Evolutionary conservation across 2,329 filamentous ascomycete genomes (phyloP), one percentile per base, ranked within the genome.

Genomic region (Microsporum audouinii): DNA sequence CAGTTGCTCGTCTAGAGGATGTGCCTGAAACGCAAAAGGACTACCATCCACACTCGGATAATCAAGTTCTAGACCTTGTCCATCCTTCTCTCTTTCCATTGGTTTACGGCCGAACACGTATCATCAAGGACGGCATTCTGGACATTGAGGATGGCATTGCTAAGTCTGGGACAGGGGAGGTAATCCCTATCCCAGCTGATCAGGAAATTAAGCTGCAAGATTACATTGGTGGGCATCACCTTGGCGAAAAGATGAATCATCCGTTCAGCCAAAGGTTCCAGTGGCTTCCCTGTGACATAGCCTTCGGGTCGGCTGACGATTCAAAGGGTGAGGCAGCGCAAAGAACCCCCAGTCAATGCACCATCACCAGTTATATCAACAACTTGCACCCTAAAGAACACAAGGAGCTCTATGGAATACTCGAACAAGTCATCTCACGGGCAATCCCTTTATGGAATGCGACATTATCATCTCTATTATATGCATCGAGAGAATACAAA

Each of bases 31-130:
- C 72, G 0, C 57, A 75, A 38, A 82, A 82, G 66, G 85, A 88
- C 69, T 88, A 83, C 78, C 84, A 87, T 69, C 85, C 84, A 0
- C 75, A 78, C 1, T 83, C 80, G 0, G 73, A 83, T 36, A 70
- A 74, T 0, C 80, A 80, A 62, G 84, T 88, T 0, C 77, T 86
- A 0, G 80, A 88, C 67, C 72, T 88, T 0, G 80, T 88, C 1
- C 82, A 88, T 63, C 85, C 85, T 0, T 88, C 85, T 0, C 64
- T 74, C 3, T 75, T 70, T 58, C 71, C 73, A 0, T 59, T 75
- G 1, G 60, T 74, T 5, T 74, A 71, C 60, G 70, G 71, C 2
- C 61, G 60, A 3, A 70, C 64, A 12, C 64, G 63, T 1, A 63
- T 71, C 10, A 62, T 75, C 1, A 62, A 57, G 2, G 64, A 69